These are phyloP conservation scores for Cicer yamashitae DNA, from an alignment of 306 rosid genomes.

Conservation along the genomic window DNA sequence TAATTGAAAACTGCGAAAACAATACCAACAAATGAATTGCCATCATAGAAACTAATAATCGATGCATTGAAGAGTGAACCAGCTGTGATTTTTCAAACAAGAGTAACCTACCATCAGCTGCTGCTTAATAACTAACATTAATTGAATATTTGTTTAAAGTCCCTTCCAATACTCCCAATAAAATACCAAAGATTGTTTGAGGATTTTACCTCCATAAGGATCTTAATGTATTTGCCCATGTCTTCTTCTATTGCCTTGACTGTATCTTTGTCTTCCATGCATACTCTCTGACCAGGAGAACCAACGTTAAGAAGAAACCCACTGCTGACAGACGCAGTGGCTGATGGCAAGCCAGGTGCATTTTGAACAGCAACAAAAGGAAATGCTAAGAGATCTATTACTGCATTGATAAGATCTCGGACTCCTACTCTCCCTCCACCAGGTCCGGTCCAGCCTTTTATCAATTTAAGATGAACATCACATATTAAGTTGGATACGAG, in stretches of 20 bases:
- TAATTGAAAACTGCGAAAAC: constrained; percentile 10
- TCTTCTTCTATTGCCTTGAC: constrained; percentile 88
- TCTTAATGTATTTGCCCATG: constrained; percentile 79
- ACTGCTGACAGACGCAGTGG: constrained; percentile 84
- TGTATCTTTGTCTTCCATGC: constrained; percentile 79
- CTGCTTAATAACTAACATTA: constrained; percentile 34
- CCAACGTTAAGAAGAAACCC: constrained; percentile 87
- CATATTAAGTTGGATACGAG: constrained; percentile 70
- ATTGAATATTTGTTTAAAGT: constrained; percentile 20
- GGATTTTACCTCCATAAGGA: constrained; percentile 75
- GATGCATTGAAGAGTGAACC: constrained; percentile 20
- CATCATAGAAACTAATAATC: constrained; percentile 9
- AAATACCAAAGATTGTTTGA: constrained; percentile 30
- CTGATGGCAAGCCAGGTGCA: constrained; percentile 80
- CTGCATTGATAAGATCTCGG: constrained; percentile 68
- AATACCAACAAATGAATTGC: constrained; percentile 23
- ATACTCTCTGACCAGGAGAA: constrained; percentile 80
- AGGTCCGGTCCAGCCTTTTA: constrained; percentile 82
- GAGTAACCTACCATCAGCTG: constrained; percentile 15
- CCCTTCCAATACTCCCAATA: constrained; percentile 16
- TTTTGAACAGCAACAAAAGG: constrained; percentile 93
- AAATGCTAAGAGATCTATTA: constrained; percentile 84
- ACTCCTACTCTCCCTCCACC: constrained; percentile 87
- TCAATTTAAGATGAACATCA: constrained; percentile 75
- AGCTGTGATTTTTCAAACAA: constrained; percentile 15